Conservation (phyloP, 177 flowering plant genomes). For the Vitis hybrid region DNA sequence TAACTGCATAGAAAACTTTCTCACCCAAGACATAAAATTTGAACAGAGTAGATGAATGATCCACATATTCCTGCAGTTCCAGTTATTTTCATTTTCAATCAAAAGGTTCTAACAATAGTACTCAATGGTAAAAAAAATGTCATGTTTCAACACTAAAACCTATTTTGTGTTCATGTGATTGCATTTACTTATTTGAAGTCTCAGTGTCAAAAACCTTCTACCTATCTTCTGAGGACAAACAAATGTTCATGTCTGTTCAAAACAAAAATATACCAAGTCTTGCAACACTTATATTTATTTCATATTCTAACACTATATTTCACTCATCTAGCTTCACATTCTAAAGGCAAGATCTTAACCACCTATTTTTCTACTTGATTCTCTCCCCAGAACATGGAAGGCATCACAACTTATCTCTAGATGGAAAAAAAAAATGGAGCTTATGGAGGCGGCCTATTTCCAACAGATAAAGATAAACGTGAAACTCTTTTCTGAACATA, state of each 20-base stretch:
- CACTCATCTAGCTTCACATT: too few species aligned
- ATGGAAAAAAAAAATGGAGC: not conserved
- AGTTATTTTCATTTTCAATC: slow-evolving; percentile 1
- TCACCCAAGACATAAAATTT: slow-evolving; percentile 87
- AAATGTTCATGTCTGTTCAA: not conserved
- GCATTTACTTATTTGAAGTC: not conserved
- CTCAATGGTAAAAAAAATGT: not conserved
- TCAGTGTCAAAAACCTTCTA: not conserved
- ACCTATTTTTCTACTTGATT: too few species aligned
- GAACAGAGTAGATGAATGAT: slow-evolving; percentile 75
- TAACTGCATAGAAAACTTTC: slow-evolving; percentile 68
- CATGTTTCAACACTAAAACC: not conserved
- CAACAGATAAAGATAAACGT: not conserved
- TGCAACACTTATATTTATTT: too few species aligned
- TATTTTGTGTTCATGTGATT: not conserved
- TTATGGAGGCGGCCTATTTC: not conserved
- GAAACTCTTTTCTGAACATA: not conserved
- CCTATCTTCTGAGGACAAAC: not conserved
- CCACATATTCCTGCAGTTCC: slow-evolving; percentile 83
- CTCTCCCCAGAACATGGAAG: too few species aligned
- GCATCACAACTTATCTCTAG: not conserved
- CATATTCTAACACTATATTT: too few species aligned
- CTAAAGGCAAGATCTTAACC: too few species aligned
- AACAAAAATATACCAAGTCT: not conserved
- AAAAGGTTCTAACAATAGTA: not conserved